These are phyloP conservation scores for Fusarium nisikadoi DNA, from an alignment of 2,329 filamentous ascomycete genomes.

Conservation along the genomic window DNA sequence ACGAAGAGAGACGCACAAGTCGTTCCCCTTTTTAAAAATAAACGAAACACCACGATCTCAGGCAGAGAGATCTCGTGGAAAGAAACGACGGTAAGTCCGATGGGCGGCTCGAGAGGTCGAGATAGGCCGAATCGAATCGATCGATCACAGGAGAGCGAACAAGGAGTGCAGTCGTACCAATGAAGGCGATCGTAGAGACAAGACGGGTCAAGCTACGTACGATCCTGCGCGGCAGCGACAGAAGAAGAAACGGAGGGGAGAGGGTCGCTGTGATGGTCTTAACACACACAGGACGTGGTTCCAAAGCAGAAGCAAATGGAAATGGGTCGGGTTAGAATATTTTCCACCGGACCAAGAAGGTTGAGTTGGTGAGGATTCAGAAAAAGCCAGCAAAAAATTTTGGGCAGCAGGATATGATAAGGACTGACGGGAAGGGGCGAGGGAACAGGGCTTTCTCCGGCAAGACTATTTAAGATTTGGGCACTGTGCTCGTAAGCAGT, in stretches of 20 bases:
- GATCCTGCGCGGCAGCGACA: constrained; percentile 47
- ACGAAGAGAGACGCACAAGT: constrained; percentile 24
- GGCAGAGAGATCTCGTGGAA: constrained; percentile 28
- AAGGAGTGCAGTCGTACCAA: constrained; percentile 47
- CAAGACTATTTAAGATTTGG: constrained; percentile 19
- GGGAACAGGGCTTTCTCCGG: constrained; percentile 35
- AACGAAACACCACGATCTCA: constrained; percentile 28
- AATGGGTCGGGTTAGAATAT: constrained; percentile 48
- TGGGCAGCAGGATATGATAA: constrained; percentile 52
- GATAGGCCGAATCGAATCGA: constrained; percentile 42
- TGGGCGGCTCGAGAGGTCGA: constrained; percentile 41
- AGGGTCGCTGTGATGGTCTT: constrained; percentile 46
- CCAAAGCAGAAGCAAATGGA: constrained; percentile 48
- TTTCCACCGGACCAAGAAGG: constrained; percentile 53
- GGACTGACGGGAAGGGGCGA: constrained; percentile 46
- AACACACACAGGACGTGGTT: constrained; percentile 45
- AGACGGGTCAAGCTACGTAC: constrained; percentile 50
- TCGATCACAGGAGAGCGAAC: constrained; percentile 34
- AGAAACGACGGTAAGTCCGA: constrained; percentile 40
- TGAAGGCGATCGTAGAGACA: constrained; percentile 42
- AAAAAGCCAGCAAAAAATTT: constrained; percentile 51
- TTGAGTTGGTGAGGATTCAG: constrained; percentile 52
- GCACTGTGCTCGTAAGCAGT: constrained; percentile 27
- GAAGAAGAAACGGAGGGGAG: constrained; percentile 41
- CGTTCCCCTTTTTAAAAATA: constrained; percentile 17